Base-by-base conservation (phyloP, 257 asterid genomes). In the Lycium ferocissimum region DNA sequence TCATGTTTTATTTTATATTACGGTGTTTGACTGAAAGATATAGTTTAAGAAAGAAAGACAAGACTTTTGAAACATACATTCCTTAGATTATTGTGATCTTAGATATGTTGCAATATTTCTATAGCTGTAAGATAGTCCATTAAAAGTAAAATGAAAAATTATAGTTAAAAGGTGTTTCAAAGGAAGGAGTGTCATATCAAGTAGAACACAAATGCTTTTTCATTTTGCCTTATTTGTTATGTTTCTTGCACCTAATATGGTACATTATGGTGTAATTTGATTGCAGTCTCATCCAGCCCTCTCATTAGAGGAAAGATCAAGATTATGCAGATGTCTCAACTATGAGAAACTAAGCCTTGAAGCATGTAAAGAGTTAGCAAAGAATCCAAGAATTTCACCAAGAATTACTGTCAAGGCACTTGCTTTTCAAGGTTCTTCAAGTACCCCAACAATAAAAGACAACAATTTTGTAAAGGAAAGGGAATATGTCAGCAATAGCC, bases 361-460 rank as follows among this genome's bases (percentile, higher is more conserved):
- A 90, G 89, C 94, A 62, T 92, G 98, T 89, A 95, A 95, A 82
- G 97, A 95, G 87, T 88, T 95, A 0, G 98, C 97, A 6, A 92
- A 92, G 87, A 95, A 92, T 88, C 98, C 98, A 0, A 85, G 89
- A 83, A 93, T 95, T 76, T 97, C 97, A 83, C 98, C 98, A 67
- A 87, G 92, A 92, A 87, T 91, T 40, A 82, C 98, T 2, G 85
- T 94, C 49, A 91, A 91, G 86, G 98, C 98, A 6, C 88, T 94
- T 37, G 87, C 94, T 63, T 90, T 93, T 20, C 97, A 94, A 82
- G 85, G 86, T 43, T 51, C 62, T 49, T 80, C 92, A 47, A 86
- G 53, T 40, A 53, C 85, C 51, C 87, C 75, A 13, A 83, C 82
- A 3, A 10, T 10, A 51, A 22, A 86, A 84, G 56, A 1, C 63